Conservation (phyloP, 2,329 filamentous ascomycete genomes). For the Chalaropsis ovoidea region DNA sequence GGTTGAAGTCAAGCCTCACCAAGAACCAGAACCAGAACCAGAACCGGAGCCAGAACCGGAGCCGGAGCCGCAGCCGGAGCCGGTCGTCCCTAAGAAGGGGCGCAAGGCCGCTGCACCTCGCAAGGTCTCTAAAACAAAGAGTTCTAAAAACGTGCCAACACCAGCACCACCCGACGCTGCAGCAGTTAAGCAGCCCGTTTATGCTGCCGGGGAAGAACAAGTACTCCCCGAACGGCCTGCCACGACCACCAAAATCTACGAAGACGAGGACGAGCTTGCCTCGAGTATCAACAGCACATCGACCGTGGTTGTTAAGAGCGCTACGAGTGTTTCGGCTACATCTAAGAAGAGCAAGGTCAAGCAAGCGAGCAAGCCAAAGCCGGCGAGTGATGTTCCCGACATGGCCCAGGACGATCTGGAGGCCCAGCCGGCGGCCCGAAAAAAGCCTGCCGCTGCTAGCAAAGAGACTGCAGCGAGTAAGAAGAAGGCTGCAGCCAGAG, state of each 20-base stretch:
- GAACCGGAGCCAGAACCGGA: background rate
- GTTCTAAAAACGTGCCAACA: slow-evolving; percentile 36
- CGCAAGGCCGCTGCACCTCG: slow-evolving; percentile 41
- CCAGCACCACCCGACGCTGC: slow-evolving; percentile 29
- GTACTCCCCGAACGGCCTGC: slow-evolving; percentile 6
- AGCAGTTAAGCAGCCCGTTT: background rate
- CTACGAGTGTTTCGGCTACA: slow-evolving; percentile 28
- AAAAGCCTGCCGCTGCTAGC: slow-evolving; percentile 3
- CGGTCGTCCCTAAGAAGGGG: slow-evolving; percentile 45
- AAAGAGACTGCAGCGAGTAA: slow-evolving; percentile 13
- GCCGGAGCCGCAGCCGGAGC: slow-evolving; percentile 28
- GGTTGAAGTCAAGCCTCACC: background rate
- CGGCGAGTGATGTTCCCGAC: background rate
- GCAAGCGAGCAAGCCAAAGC: slow-evolving; percentile 26
- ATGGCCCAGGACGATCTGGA: slow-evolving; percentile 4
- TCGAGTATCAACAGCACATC: slow-evolving; percentile 37
- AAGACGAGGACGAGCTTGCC: slow-evolving; percentile 32
- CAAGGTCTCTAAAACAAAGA: slow-evolving; percentile 44
- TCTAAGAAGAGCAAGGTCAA: slow-evolving; percentile 28
- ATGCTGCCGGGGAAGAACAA: background rate
- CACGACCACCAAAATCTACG: background rate
- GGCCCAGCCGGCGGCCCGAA: slow-evolving; percentile 17
- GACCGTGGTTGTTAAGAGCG: slow-evolving; percentile 36
- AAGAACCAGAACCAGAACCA: slow-evolving; percentile 2
- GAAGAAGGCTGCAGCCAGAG: background rate